A percentile compares a stretch with the other conserved stretches of the same genome.
These are phyloP conservation scores for Suillus luteus DNA, from an alignment of 768 basidiomycete species.

Conservation along the genomic window DNA sequence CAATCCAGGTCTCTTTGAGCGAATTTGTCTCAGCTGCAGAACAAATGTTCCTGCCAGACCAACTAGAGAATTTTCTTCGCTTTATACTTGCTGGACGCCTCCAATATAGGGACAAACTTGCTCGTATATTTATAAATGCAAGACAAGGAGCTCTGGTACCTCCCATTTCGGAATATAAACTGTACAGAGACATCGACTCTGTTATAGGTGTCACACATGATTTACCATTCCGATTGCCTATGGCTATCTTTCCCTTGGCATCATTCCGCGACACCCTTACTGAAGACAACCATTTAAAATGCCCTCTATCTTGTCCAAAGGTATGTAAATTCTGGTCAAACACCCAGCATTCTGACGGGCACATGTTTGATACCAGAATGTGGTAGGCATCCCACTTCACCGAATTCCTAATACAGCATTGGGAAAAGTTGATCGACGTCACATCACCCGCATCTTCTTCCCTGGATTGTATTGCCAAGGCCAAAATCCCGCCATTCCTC, in stretches of 20 bases:
- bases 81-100: neutral
- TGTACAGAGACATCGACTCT: neutral
- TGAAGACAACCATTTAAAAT: neutral
- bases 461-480: constrained; percentile 2
- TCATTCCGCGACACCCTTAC: neutral
- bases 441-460: constrained; percentile 10
- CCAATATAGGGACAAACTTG: neutral
- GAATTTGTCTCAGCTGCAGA: neutral
- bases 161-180: neutral
- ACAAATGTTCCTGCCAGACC: neutral
- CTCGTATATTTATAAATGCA: neutral
- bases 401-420: constrained; percentile 12
- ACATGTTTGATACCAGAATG: neutral
- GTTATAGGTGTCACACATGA: neutral
- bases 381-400: constrained; percentile 4
- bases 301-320: neutral
- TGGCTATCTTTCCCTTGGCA: neutral
- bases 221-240: neutral
- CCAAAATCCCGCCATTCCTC: neutral
- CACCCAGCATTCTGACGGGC: neutral
- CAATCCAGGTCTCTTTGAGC: neutral
- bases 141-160: neutral
- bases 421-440: constrained; percentile 11
- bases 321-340: neutral
- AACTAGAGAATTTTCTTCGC: neutral